Conservation (phyloP, 192 early-diverging fungal genomes). For the Entomortierella beljakovae region DNA sequence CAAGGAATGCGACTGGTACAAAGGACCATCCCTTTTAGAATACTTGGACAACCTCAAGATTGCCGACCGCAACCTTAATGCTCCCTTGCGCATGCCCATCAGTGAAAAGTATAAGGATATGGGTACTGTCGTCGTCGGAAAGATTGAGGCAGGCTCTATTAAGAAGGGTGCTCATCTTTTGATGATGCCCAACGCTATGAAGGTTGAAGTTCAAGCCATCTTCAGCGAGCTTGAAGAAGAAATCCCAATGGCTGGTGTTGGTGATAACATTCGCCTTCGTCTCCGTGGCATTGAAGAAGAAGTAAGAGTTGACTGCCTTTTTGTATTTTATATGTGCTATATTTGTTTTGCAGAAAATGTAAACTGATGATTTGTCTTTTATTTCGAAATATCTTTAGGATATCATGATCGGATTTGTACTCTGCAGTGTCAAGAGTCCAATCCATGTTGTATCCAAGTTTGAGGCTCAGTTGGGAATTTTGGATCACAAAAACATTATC, state of each 20-base stretch:
- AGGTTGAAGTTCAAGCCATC: constrained; percentile 83
- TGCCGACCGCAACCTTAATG: constrained; percentile 87
- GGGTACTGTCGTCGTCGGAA: constrained; percentile 96
- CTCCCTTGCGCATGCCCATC: constrained; percentile 94
- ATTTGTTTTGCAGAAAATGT: background rate
- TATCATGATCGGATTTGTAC: constrained; percentile 86
- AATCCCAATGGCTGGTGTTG: constrained; percentile 76
- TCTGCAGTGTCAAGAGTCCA: constrained; percentile 83
- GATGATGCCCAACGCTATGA: constrained; percentile 94
- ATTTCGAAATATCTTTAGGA: constrained; percentile 64
- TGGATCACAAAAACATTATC: constrained; percentile 97
- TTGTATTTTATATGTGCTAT: background rate
- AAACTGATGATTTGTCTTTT: constrained; percentile 1
- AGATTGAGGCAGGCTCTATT: constrained; percentile 94
- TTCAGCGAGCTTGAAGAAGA: constrained; percentile 88
- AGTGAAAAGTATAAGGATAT: constrained; percentile 98
- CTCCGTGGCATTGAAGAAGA: constrained; percentile 96
- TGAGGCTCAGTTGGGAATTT: constrained; percentile 88
- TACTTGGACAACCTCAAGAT: constrained; percentile 86
- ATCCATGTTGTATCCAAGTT: constrained; percentile 84
- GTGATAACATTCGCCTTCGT: constrained; percentile 95
- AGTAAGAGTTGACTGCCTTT: constrained; percentile 34
- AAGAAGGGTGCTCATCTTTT: constrained; percentile 88
- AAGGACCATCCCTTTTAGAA: constrained; percentile 90
- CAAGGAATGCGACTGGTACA: constrained; percentile 78